A percentile compares a stretch with the other conserved stretches of the same genome.
phyloP scores from a whole-genome alignment of 2,329 filamentous ascomycete species.

The Fusarium veterinarium region DNA sequence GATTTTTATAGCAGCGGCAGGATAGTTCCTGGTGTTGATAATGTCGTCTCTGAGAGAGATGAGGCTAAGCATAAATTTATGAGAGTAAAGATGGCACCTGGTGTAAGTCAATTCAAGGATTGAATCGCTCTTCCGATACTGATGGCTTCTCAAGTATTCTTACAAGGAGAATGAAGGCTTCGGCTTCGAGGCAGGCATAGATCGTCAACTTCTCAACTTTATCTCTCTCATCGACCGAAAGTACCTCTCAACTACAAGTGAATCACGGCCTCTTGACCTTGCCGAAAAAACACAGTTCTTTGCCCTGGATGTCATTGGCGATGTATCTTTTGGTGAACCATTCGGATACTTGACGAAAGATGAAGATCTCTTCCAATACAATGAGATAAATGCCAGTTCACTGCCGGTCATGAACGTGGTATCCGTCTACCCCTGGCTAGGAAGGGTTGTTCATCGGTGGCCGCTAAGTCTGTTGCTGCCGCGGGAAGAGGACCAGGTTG shows the following conservation, averaged over 20 bases:
- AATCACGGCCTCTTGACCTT: conserved; percentile 58
- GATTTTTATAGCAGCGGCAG: conserved; percentile 61
- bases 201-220: conserved; percentile 54
- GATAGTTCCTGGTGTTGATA: conserved; percentile 65
- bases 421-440: conserved; percentile 52
- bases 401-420: conserved; percentile 53
- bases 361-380: conserved; percentile 59
- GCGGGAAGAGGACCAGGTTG: conserved; percentile 51
- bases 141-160: conserved; percentile 55
- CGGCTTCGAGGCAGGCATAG: conserved; percentile 54
- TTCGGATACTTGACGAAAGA: conserved; percentile 64
- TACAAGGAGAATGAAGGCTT: conserved; percentile 61
- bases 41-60: conserved; percentile 63
- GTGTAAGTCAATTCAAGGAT: conserved; percentile 47
- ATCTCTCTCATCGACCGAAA: conserved; percentile 59
- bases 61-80: conserved; percentile 58
- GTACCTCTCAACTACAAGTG: conserved; percentile 55
- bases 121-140: not conserved
- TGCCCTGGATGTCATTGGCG: conserved; percentile 64
- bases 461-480: conserved; percentile 52
- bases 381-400: conserved; percentile 57
- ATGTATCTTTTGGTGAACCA: conserved; percentile 62
- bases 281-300: conserved; percentile 63
- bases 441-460: conserved; percentile 51
- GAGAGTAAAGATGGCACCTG: conserved; percentile 58